Base-by-base conservation (phyloP, 2,329 filamentous ascomycete species). In the Ascochyta fabae region DNA sequence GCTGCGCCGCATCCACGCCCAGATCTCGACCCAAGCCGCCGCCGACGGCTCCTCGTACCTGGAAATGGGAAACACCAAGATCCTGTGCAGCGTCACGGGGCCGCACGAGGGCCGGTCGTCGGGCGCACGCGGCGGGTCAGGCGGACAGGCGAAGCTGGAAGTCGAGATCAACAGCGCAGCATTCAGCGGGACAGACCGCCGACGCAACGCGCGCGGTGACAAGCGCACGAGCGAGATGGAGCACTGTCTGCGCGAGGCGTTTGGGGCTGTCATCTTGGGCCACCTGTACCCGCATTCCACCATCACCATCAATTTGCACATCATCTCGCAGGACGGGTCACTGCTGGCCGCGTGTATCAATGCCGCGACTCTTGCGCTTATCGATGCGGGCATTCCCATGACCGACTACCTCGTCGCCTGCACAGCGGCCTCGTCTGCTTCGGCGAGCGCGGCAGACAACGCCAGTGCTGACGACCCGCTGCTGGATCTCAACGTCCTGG, bases 351-450 rank as follows among this genome's bases (percentile, higher is more conserved):
- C 92, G 0, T 91, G 94, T 41, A 82, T 98, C 65, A 99, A 99
- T 70, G 95, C 95, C 4, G 86, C 90, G 0, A 96, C 94, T 0
- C 85, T 99, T 12, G 95, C 95, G 0, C 86, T 98, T 22, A 88
- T 98, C 59, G 95, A 99, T 73, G 95, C 95, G 0, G 95, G 95
- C 48, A 89, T 99, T 19, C 95, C 95, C 23, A 97, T 98, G 93
- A 87, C 88, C 3, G 92, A 96, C 72, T 96, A 97, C 72, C 85
- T 98, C 3, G 87, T 88, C 22, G 92, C 93, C 6, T 96, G 91
- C 77, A 96, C 93, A 0, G 90, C 92, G 0, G 95, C 93, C 4
- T 90, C 88, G 13, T 91, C 89, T 0, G 87, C 87, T 0, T 62
- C 59, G n/a, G 84, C 86, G 0, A 61, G 60, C 8, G 65, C 67